A percentile compares a stretch with the other conserved stretches of the same genome.
phyloP scores from a whole-genome alignment of 1,139 yeast species.

The Geotrichum europaeum region DNA sequence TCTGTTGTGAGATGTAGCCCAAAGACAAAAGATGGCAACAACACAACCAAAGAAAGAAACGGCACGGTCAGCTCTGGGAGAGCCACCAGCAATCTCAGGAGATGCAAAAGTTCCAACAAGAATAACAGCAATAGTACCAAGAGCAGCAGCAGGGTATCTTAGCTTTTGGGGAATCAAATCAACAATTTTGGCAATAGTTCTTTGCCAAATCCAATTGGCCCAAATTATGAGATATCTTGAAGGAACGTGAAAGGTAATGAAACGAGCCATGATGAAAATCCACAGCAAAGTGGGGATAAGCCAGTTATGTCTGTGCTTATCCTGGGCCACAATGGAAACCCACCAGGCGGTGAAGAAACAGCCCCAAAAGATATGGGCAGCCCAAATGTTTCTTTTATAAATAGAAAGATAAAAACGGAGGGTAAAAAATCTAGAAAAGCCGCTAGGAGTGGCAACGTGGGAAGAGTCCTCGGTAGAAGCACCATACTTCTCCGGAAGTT shows the following conservation, averaged over 20 bases:
- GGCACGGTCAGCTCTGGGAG: constrained; percentile 47
- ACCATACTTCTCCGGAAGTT: background rate
- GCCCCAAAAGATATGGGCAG: constrained; percentile 30
- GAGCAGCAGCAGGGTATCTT: constrained; percentile 43
- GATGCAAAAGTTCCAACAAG: constrained; percentile 51
- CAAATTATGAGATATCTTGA: constrained; percentile 35
- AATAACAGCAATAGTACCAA: constrained; percentile 41
- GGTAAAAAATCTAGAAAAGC: background rate
- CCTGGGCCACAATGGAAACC: constrained; percentile 53
- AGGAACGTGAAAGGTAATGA: constrained; percentile 50
- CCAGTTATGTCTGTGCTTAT: constrained; percentile 51
- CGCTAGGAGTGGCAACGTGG: background rate
- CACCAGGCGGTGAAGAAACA: constrained; percentile 61
- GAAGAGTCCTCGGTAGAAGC: background rate
- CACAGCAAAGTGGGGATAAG: constrained; percentile 57
- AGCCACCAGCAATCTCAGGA: constrained; percentile 13
- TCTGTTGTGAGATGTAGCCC: constrained; percentile 45
- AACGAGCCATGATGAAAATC: constrained; percentile 49
- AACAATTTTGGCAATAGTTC: constrained; percentile 38
- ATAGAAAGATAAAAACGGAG: constrained; percentile 36
- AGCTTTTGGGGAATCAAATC: constrained; percentile 38
- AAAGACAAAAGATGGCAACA: constrained; percentile 46
- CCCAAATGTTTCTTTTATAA: constrained; percentile 26
- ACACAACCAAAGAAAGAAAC: constrained; percentile 54
- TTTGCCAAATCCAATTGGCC: constrained; percentile 41